Percentiles rank a stretch among this genome's conserved stretches.
Evolutionary conservation across 1,284 basidiomycete species (phyloP).

Genomic region (Ceratobasidium sp.): DNA sequence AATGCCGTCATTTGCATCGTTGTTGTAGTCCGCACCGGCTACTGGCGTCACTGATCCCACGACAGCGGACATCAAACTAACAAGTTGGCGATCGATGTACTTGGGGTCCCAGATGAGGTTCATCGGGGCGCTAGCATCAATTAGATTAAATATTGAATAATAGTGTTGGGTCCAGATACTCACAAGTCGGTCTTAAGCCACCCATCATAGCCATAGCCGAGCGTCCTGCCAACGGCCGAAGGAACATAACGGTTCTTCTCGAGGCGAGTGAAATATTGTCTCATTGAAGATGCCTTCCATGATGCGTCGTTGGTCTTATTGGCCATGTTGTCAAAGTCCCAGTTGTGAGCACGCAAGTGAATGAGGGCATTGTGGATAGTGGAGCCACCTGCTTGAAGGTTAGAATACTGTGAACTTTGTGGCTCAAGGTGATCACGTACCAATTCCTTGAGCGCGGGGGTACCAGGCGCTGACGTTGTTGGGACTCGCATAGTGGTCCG

Average conservation of each 20-base stretch:
- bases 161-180: neutral
- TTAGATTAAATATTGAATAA: neutral
- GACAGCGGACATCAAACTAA: constrained; percentile 22
- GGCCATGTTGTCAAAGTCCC: constrained; percentile 27
- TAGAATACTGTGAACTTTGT: neutral
- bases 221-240: constrained; percentile 8
- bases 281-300: constrained; percentile 22
- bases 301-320: constrained; percentile 7
- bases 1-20: constrained; percentile 27
- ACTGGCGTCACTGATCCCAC: constrained; percentile 25
- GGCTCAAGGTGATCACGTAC: neutral
- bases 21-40: constrained; percentile 17
- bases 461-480: constrained; percentile 35
- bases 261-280: constrained; percentile 16
- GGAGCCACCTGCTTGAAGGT: constrained; percentile 13
- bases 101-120: constrained; percentile 5
- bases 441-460: constrained; percentile 29
- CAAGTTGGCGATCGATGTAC: constrained; percentile 18
- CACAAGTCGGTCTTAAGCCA: constrained; percentile 34
- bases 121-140: neutral
- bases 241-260: constrained; percentile 38
- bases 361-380: constrained; percentile 41
- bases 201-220: constrained; percentile 34
- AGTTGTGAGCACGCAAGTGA: constrained; percentile 32
- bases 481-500: constrained; percentile 24